Evolutionary conservation across 176 grass and related monocot species (phyloP), one percentile per base, ranked within the genome.

Genomic region (Tuctoria greenei): DNA sequence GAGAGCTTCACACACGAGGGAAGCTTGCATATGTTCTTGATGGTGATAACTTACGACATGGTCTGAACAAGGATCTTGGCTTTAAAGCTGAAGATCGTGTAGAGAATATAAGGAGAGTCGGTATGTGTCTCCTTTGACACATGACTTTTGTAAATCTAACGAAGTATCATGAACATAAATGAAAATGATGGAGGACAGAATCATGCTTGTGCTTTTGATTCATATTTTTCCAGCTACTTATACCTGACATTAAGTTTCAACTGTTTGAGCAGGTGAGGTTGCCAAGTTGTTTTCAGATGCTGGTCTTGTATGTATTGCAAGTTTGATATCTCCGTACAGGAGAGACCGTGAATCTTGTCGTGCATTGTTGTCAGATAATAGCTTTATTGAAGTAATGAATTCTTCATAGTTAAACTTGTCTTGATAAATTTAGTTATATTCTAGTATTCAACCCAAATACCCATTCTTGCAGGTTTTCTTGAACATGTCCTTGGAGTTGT

Each of bases 401-500:
- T 56, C 36, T 74, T 60, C 36, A 59, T 80, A 76, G 54, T 64
- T 28, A 56, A 27, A 8, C 21, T 58, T 64, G 0, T 17, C 9
- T 56, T n/a, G 61, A 6, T 75, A 28, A 61, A 69, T 26, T 54
- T 79, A 31, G 35, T 8, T 61, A 38, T 51, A 16, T 67, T 38
- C 56, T 35, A 16, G 4, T 4, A 42, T 67, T 62, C 61, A 62
- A 35, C 16, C 37, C 16, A 50, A 75, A 37, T 20, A 58, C 41
- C 17, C 2, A 1, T 64, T n/a, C 71, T 66, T 80, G 13, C 64
- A 98, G 95, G 91, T 98, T 87, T 98, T 91, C 81, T 76, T 98
- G 91, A 98, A 98, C 66, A 98, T 98, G 95, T 81, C 95, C 13
- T 86, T 98, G 72, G 95, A 98, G 73, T 64, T 95, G 39, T 98